Conservation (phyloP, 2,329 filamentous ascomycete species). For the Microsporum canis region DNA sequence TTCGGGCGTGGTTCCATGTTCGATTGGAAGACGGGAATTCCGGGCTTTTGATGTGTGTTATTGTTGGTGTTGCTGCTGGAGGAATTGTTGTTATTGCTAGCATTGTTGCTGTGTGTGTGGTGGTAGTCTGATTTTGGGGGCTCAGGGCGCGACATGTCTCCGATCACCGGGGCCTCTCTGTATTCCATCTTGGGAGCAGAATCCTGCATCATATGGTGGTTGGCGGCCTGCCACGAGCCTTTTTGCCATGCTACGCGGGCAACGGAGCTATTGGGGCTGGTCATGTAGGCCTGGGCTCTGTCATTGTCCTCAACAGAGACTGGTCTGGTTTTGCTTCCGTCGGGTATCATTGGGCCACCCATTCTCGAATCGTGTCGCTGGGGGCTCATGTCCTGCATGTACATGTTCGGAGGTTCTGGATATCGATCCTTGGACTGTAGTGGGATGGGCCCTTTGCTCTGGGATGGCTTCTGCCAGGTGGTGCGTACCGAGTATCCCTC, state of each 20-base stretch:
- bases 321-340: slow-evolving; percentile 37
- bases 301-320: slow-evolving; percentile 38
- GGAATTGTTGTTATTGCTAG: not conserved
- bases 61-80: slow-evolving; percentile 30
- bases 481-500: slow-evolving; percentile 77
- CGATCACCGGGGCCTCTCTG: slow-evolving; percentile 30
- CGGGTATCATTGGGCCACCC: slow-evolving; percentile 20
- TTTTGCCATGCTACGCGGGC: slow-evolving; percentile 33
- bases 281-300: slow-evolving; percentile 28
- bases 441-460: slow-evolving; percentile 56
- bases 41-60: slow-evolving; percentile 25
- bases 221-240: slow-evolving; percentile 28
- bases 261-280: slow-evolving; percentile 29
- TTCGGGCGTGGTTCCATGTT: slow-evolving; percentile 29
- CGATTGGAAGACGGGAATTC: slow-evolving; percentile 28
- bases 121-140: slow-evolving; percentile 31
- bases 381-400: slow-evolving; percentile 27
- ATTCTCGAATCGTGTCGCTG: slow-evolving; percentile 32
- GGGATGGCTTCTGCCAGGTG: slow-evolving; percentile 66
- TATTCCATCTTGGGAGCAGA: slow-evolving; percentile 30
- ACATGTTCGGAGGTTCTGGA: slow-evolving; percentile 27
- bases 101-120: slow-evolving; percentile 24
- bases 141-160: slow-evolving; percentile 30
- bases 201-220: slow-evolving; percentile 28
- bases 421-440: slow-evolving; percentile 70